These are phyloP conservation scores for Syncephalastrum racemosum DNA, from an alignment of 371 early-diverging fungal genomes.

Conservation along the genomic window DNA sequence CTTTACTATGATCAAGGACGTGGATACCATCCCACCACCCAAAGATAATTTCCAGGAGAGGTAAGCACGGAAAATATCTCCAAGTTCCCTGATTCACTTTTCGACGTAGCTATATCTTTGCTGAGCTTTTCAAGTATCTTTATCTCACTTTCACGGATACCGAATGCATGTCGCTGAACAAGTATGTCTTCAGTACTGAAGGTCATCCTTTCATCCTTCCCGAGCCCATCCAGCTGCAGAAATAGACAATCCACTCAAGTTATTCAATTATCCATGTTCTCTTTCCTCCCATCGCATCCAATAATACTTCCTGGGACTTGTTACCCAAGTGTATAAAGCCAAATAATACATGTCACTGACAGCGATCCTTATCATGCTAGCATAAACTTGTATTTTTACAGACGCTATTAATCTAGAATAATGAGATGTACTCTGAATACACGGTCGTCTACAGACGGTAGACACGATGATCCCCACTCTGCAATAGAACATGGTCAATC, in stretches of 20 bases:
- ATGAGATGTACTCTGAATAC: no score
- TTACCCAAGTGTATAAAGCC: no score
- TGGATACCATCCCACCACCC: slow-evolving; percentile 30
- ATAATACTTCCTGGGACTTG: no score
- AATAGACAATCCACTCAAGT: neutral
- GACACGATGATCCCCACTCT: no score
- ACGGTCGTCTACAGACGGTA: no score
- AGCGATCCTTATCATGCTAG: no score
- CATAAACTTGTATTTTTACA: no score
- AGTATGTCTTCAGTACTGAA: slow-evolving; percentile 43
- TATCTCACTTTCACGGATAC: slow-evolving; percentile 75
- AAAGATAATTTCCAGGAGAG: slow-evolving; percentile 46
- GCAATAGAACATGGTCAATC: slow-evolving; percentile 14
- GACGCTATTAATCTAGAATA: no score
- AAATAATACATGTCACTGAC: no score
- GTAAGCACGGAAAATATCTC: slow-evolving; percentile 11
- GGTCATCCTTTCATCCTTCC: slow-evolving; percentile 51
- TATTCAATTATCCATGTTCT: no score
- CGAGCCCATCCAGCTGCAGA: slow-evolving; percentile 27
- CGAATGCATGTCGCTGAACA: slow-evolving; percentile 58
- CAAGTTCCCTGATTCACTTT: no score
- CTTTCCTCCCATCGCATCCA: no score
- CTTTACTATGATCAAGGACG: slow-evolving; percentile 56
- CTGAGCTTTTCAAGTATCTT: slow-evolving; percentile 89
- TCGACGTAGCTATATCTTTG: slow-evolving; percentile 71